Percentiles rank a stretch among this genome's conserved stretches.
phyloP scores from a whole-genome alignment of 495 filamentous ascomycete genomes.

The Penicillium egyptiacum region DNA sequence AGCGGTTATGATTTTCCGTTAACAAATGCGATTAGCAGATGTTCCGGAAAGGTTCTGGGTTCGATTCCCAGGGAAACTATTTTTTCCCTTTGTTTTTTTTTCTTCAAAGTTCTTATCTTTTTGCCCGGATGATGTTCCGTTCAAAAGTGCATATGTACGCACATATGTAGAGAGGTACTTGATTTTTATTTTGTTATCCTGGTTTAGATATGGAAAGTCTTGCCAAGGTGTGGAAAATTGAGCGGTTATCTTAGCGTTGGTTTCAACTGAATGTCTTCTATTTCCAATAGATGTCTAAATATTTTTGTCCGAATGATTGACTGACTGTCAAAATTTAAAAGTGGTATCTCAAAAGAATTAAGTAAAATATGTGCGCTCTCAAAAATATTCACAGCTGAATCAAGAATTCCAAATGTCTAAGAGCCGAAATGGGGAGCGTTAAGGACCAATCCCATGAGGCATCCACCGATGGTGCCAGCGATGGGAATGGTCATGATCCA shows the following conservation, averaged over 20 bases:
- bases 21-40: constrained; percentile 11
- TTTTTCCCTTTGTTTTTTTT: constrained; percentile 8
- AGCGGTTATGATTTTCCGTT: constrained; percentile 19
- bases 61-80: constrained; percentile 26
- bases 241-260: background rate
- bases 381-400: background rate
- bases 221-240: no score
- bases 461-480: constrained; percentile 58
- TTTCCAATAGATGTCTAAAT: background rate
- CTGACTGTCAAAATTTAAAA: background rate
- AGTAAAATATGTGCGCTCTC: background rate
- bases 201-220: no score
- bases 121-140: no score
- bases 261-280: background rate
- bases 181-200: no score
- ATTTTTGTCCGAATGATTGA: no score
- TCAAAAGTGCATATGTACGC: no score
- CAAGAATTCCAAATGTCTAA: constrained; percentile 1
- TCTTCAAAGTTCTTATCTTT: no score
- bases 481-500: constrained; percentile 66
- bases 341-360: constrained; percentile 5
- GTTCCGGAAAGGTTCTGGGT: constrained; percentile 27
- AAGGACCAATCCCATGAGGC: constrained; percentile 61
- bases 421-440: constrained; percentile 56
- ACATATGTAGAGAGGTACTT: no score